Evolutionary conservation across 441 rosid genomes (phyloP).

Genomic region (Macaranga tanarius): DNA sequence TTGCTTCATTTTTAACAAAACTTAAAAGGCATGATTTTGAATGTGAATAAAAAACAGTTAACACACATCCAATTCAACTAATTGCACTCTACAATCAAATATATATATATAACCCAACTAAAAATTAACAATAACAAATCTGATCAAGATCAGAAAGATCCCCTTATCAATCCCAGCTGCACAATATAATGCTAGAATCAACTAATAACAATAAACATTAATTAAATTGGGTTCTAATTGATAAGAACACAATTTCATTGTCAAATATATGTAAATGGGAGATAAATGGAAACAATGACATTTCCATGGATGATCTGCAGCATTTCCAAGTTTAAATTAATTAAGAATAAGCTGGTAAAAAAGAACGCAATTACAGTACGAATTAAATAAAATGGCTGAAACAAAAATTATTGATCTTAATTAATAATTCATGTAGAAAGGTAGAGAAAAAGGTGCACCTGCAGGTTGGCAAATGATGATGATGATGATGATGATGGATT

Average conservation of each 20-base stretch:
- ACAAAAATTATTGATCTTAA: background rate
- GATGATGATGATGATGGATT: no score
- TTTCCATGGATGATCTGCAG: conserved; percentile 7
- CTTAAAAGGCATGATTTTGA: no score
- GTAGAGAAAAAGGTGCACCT: background rate
- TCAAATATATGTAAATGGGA: background rate
- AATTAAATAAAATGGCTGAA: background rate
- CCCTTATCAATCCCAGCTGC: conserved; percentile 7
- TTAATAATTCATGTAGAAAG: background rate
- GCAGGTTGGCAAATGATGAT: conserved; percentile 5
- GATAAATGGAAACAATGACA: background rate
- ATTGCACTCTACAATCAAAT: no score
- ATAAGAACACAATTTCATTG: background rate
- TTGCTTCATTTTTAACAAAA: no score
- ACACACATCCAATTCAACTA: no score
- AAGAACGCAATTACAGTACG: no score
- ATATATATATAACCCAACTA: no score
- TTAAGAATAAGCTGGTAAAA: background rate
- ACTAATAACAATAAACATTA: background rate
- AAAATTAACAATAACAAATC: background rate
- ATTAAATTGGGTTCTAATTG: background rate
- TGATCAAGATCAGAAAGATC: background rate
- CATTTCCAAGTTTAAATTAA: background rate
- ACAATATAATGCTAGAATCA: background rate
- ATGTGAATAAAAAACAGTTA: no score